These are phyloP conservation scores for Botrytis byssoidea DNA, from an alignment of 2,329 filamentous ascomycete species.

Conservation along the genomic window DNA sequence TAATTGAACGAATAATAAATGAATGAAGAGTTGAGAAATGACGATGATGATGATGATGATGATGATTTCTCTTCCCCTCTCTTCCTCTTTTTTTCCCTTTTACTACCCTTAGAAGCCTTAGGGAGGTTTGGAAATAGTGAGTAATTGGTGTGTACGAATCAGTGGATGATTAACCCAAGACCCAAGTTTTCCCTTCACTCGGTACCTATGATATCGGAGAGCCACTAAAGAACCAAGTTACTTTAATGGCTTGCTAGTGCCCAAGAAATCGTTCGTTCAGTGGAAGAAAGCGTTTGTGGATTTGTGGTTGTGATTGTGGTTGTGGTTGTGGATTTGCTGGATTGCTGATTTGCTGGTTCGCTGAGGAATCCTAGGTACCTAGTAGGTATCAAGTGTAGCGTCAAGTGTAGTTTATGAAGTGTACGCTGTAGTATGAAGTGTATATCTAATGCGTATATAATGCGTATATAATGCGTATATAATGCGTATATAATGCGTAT, in stretches of 20 bases:
- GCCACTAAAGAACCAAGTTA: not conserved
- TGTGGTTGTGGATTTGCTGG: too few relatives aligned
- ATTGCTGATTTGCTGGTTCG: too few relatives aligned
- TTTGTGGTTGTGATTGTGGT: too few relatives aligned
- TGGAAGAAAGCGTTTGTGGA: not conserved
- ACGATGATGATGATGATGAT: not conserved
- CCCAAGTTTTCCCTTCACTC: not conserved
- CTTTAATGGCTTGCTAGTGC: not conserved
- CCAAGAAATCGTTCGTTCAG: not conserved
- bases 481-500: too few relatives aligned
- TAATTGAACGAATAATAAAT: not conserved
- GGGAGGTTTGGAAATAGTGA: not conserved
- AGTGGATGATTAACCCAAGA: not conserved
- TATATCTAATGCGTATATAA: too few relatives aligned
- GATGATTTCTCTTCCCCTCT: not conserved
- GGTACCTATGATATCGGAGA: not conserved
- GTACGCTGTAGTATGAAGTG: too few relatives aligned
- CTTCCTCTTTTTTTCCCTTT: too few relatives aligned
- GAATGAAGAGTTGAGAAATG: not conserved
- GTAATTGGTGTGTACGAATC: not conserved
- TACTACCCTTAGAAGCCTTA: not conserved
- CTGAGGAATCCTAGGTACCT: too few relatives aligned
- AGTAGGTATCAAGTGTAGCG: too few relatives aligned
- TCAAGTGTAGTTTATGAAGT: too few relatives aligned
- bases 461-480: too few relatives aligned